Percentiles rank a stretch among this genome's conserved stretches.
Conservation (phyloP, 1,139 yeast genomes). For the Geotrichum histeridarum region DNA sequence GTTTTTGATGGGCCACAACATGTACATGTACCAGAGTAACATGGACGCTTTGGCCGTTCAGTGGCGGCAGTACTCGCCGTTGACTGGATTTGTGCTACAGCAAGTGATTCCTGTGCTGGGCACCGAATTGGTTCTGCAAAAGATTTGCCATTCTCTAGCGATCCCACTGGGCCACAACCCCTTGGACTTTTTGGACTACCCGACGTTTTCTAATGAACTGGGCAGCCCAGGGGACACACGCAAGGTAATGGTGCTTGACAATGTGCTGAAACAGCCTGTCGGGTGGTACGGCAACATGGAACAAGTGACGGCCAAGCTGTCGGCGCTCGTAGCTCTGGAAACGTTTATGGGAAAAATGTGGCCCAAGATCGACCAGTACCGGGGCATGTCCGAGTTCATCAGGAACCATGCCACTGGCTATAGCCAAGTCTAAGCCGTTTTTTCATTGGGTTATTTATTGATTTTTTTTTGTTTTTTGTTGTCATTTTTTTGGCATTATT, state of each 20-base stretch:
- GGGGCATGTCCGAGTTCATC: neutral
- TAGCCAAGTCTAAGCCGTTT: neutral
- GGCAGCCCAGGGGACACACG: neutral
- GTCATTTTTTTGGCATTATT: neutral
- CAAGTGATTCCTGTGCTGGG: neutral
- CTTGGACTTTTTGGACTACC: neutral
- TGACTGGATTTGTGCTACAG: conserved; percentile 1
- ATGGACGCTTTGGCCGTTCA: neutral
- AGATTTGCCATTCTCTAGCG: neutral
- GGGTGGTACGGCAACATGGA: neutral
- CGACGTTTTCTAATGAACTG: neutral
- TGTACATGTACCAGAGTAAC: neutral
- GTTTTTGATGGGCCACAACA: neutral
- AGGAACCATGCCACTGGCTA: neutral
- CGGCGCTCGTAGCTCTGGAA: neutral
- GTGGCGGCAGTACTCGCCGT: conserved; percentile 5
- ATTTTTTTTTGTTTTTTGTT: neutral
- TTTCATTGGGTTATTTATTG: too few relatives aligned
- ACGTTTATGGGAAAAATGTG: neutral
- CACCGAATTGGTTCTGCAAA: conserved; percentile 4
- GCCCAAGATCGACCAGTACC: neutral
- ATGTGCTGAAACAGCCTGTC: neutral
- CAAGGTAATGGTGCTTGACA: too few relatives aligned
- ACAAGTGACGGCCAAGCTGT: neutral
- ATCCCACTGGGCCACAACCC: neutral